Conservation (phyloP, 495 filamentous ascomycete species). For the Hamigera avellanea region DNA sequence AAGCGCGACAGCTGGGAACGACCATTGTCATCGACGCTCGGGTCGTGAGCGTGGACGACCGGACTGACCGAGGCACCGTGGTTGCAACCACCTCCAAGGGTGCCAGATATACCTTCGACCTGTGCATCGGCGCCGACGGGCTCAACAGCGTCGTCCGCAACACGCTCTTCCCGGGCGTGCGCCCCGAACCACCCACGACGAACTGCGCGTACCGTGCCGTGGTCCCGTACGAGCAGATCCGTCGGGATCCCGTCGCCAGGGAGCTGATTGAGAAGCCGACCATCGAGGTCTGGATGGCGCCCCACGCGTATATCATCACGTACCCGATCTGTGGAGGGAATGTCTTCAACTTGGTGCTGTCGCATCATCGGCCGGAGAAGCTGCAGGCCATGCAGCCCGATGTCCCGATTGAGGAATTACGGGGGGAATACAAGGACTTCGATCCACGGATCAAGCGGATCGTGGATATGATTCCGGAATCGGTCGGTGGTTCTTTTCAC, state of each 20-base stretch:
- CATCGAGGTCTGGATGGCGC: slow-evolving; percentile 33
- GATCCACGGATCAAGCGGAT: slow-evolving; percentile 13
- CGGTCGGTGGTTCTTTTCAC: slow-evolving; percentile 5
- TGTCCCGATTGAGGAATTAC: slow-evolving; percentile 20
- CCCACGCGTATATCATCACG: slow-evolving; percentile 24
- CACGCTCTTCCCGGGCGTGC: slow-evolving; percentile 21
- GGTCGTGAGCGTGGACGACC: slow-evolving; percentile 15
- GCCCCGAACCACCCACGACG: slow-evolving; percentile 21
- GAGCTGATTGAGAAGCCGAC: slow-evolving; percentile 23
- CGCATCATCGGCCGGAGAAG: slow-evolving; percentile 19
- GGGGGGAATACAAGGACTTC: slow-evolving; percentile 14
- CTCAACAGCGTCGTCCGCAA: slow-evolving; percentile 24
- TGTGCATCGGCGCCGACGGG: slow-evolving; percentile 31
- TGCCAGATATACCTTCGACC: slow-evolving; percentile 19
- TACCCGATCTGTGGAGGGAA: slow-evolving; percentile 34
- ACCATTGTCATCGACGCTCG: slow-evolving; percentile 21
- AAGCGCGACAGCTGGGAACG: slow-evolving; percentile 19
- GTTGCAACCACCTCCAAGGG: slow-evolving; percentile 21
- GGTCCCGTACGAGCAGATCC: slow-evolving; percentile 25
- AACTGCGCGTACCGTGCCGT: slow-evolving; percentile 31
- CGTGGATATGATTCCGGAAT: slow-evolving; percentile 11
- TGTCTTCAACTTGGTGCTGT: slow-evolving; percentile 35
- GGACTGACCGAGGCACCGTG: slow-evolving; percentile 12
- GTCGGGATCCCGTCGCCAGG: slow-evolving; percentile 22
- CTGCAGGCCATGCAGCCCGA: slow-evolving; percentile 11